phyloP scores from a whole-genome alignment of 108 stramenopile species.

The Pseudonitzschia multistriata region DNA sequence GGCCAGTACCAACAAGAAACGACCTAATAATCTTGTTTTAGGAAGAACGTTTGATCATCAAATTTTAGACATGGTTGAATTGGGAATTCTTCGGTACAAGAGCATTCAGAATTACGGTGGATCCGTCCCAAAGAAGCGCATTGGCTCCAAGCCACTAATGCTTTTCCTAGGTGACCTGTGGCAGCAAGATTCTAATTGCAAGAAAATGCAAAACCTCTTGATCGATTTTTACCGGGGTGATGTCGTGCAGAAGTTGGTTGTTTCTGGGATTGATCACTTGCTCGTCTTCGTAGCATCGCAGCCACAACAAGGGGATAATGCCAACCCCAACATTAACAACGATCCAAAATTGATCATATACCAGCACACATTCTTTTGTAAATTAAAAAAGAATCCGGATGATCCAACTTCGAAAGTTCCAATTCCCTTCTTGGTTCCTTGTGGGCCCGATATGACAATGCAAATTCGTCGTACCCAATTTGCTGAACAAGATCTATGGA shows the following conservation, averaged over 20 bases:
- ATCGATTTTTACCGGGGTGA: conserved; percentile 96
- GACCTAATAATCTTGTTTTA: conserved; percentile 96
- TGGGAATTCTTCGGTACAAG: conserved; percentile 86
- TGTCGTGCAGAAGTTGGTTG: conserved; percentile 83
- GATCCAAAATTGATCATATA: conserved; percentile 50
- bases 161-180: conserved; percentile 94
- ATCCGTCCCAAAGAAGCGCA: conserved; percentile 72
- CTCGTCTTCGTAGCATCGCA: conserved; percentile 86
- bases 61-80: conserved; percentile 97
- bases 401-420: conserved; percentile 66
- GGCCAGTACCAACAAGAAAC: conserved; percentile 97
- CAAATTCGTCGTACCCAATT: conserved; percentile 86
- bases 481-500: conserved; percentile 91
- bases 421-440: conserved; percentile 80
- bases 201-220: conserved; percentile 86
- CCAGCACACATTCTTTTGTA: conserved; percentile 78
- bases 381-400: conserved; percentile 83
- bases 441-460: conserved; percentile 95
- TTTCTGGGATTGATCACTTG: conserved; percentile 91
- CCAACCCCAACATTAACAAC: conserved; percentile 22
- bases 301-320: background rate
- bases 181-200: conserved; percentile 63
- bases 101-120: conserved; percentile 77
- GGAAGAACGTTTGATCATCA: conserved; percentile 96
- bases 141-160: conserved; percentile 84